A percentile compares a stretch with the other conserved stretches of the same genome.
Evolutionary conservation across 2,329 filamentous ascomycete genomes (phyloP).

Genomic region (Ophiostoma sp.): DNA sequence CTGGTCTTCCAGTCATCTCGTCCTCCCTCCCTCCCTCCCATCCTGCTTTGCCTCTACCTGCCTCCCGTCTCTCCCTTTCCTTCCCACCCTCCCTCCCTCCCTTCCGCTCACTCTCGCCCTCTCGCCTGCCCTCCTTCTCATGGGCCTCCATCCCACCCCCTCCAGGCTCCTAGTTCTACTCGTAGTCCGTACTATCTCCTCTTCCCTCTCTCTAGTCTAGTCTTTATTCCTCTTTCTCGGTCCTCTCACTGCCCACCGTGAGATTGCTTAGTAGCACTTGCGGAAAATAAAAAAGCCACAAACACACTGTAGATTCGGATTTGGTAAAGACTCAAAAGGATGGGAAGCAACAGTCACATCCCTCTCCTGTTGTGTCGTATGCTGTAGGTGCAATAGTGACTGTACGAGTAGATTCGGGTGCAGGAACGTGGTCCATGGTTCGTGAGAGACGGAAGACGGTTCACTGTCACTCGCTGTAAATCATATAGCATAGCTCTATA

Average conservation of each 20-base stretch:
- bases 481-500: not conserved
- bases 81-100: not conserved
- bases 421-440: not conserved
- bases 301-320: not conserved
- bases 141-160: not conserved
- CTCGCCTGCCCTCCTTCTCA: not conserved
- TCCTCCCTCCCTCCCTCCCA: not conserved
- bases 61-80: not conserved
- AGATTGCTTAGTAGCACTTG: not conserved
- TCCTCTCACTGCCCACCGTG: not conserved
- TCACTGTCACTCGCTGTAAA: not conserved
- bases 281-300: not conserved
- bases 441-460: not conserved
- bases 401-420: not conserved
- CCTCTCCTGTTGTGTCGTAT: slow-evolving; percentile 3
- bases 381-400: slow-evolving; percentile 4
- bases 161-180: not conserved
- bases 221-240: not conserved
- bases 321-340: not conserved
- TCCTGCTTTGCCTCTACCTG: not conserved
- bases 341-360: slow-evolving; percentile 7
- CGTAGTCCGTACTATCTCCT: not conserved
- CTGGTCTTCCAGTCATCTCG: not conserved
- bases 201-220: not conserved
- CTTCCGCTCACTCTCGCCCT: not conserved